Evolutionary conservation across 2,329 filamentous ascomycete species (phyloP).

Genomic region (Hymenoscyphus occultus): DNA sequence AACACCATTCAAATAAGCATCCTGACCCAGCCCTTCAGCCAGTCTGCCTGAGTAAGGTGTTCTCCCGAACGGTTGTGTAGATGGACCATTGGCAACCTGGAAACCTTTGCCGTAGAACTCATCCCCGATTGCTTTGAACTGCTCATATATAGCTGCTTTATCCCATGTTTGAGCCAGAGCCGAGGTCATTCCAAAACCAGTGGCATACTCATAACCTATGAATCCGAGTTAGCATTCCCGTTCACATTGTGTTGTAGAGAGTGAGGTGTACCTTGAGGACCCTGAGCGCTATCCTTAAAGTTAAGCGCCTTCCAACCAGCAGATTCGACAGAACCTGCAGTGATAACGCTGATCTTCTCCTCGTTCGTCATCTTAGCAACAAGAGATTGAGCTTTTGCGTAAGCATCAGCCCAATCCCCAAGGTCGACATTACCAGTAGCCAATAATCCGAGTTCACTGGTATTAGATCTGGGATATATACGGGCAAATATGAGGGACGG

Average conservation of each 20-base stretch:
- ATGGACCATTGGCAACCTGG: constrained; percentile 19
- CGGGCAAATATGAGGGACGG: not conserved
- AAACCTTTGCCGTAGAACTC: constrained; percentile 23
- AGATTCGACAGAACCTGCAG: constrained; percentile 27
- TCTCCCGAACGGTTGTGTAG: constrained; percentile 20
- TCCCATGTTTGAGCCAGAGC: constrained; percentile 21
- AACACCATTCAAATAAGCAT: constrained; percentile 25
- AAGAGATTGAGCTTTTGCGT: constrained; percentile 39
- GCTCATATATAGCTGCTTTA: constrained; percentile 17
- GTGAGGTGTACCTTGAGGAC: constrained; percentile 13
- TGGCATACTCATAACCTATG: constrained; percentile 20
- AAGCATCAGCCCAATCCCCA: constrained; percentile 39
- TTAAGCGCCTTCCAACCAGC: constrained; percentile 23
- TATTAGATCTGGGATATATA: not conserved
- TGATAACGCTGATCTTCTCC: constrained; percentile 43
- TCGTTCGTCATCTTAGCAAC: constrained; percentile 41
- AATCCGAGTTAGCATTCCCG: not conserved
- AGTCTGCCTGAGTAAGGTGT: constrained; percentile 22
- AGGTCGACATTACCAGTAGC: constrained; percentile 19
- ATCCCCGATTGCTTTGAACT: constrained; percentile 19
- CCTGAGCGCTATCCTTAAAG: constrained; percentile 18
- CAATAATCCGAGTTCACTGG: not conserved
- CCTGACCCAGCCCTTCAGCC: constrained; percentile 20
- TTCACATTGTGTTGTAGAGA: not conserved
- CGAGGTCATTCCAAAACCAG: constrained; percentile 19